These are phyloP conservation scores for Lathyrus sativus DNA, from an alignment of 306 rosid genomes.

Conservation along the genomic window DNA sequence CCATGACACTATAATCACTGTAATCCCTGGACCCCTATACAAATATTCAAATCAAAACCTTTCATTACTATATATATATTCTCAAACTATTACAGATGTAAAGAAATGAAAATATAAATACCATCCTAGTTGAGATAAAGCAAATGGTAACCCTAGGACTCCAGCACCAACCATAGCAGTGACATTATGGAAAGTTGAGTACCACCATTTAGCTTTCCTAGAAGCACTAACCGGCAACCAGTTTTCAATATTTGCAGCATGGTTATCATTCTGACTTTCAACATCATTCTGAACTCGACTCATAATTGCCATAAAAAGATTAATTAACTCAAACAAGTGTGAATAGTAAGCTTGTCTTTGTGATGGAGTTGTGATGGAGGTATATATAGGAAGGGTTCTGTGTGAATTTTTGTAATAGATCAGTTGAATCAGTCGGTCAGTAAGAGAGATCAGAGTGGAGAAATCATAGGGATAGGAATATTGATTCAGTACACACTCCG, in stretches of 20 bases:
- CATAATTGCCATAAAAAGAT: background rate
- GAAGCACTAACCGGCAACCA: constrained; percentile 41
- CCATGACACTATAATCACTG: constrained; percentile 51
- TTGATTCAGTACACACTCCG: too few species aligned
- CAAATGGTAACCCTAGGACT: constrained; percentile 46
- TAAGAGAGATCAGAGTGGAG: too few species aligned
- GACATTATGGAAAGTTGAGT: constrained; percentile 51
- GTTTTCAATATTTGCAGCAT: background rate
- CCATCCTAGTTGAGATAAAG: constrained; percentile 51
- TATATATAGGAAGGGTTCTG: too few species aligned
- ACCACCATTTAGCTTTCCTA: constrained; percentile 54
- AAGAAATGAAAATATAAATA: background rate
- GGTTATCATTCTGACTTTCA: background rate
- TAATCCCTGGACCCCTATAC: constrained; percentile 52
- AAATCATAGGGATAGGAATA: too few species aligned
- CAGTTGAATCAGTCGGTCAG: too few species aligned
- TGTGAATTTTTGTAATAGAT: too few species aligned
- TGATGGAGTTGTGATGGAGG: too few species aligned
- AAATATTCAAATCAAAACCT: background rate
- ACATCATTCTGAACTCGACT: background rate
- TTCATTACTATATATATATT: background rate
- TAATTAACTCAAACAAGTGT: too few species aligned
- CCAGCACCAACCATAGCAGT: constrained; percentile 61
- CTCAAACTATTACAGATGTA: background rate
- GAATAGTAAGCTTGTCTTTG: too few species aligned